Percentiles rank a stretch among this genome's conserved stretches.
Evolutionary conservation across 1,139 yeast genomes (phyloP).

Genomic region (Zygosaccharomyces sapae): DNA sequence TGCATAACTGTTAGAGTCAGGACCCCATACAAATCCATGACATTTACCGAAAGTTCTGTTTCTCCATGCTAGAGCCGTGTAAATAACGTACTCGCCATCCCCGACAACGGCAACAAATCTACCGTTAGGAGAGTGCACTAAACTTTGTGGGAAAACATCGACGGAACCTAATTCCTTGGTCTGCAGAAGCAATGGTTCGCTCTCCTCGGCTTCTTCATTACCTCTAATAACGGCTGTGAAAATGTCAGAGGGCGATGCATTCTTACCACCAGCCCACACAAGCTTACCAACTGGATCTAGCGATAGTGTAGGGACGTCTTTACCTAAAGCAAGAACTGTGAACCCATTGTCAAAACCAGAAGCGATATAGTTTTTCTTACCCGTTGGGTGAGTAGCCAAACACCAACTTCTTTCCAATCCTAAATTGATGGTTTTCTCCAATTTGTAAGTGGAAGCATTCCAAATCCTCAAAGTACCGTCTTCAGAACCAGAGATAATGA

Average conservation of each 20-base stretch:
- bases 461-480: conserved; percentile 77
- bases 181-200: conserved; percentile 68
- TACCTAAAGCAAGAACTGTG: conserved; percentile 81
- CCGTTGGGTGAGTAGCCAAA: conserved; percentile 67
- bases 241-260: conserved; percentile 63
- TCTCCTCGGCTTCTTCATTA: conserved; percentile 66
- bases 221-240: conserved; percentile 79
- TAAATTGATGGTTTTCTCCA: conserved; percentile 86
- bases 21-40: conserved; percentile 90
- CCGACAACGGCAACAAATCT: conserved; percentile 96
- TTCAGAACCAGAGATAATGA: conserved; percentile 78
- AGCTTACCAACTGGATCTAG: conserved; percentile 92
- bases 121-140: conserved; percentile 93
- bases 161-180: conserved; percentile 88
- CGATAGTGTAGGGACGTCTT: conserved; percentile 88
- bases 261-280: conserved; percentile 71
- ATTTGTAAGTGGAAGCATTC: conserved; percentile 74
- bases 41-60: conserved; percentile 91
- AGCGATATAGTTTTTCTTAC: conserved; percentile 61
- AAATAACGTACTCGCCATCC: conserved; percentile 94
- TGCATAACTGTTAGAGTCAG: conserved; percentile 84
- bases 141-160: conserved; percentile 84
- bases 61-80: conserved; percentile 97
- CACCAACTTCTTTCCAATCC: conserved; percentile 98
- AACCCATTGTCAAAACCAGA: conserved; percentile 95